Percentiles rank a stretch among this genome's conserved stretches.
Conservation (phyloP, 371 early-diverging fungal species). For the Mucor piriformis region DNA sequence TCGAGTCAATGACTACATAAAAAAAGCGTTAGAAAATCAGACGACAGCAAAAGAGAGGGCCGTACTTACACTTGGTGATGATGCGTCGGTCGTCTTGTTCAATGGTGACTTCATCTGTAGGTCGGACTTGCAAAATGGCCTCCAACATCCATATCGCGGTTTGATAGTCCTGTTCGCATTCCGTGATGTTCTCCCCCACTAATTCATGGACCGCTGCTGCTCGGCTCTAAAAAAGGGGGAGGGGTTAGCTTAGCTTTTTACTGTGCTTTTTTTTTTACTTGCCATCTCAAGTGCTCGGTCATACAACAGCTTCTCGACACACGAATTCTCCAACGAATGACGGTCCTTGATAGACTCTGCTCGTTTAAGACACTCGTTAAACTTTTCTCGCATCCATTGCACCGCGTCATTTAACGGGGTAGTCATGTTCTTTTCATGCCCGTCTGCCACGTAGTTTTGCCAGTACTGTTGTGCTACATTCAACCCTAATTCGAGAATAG, state of each 20-base stretch:
- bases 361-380: conserved; percentile 84
- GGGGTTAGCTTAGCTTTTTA: no score
- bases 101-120: conserved; percentile 55
- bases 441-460: conserved; percentile 39
- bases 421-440: conserved; percentile 31
- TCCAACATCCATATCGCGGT: conserved; percentile 79
- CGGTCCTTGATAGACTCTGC: conserved; percentile 55
- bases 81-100: conserved; percentile 58
- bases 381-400: conserved; percentile 87
- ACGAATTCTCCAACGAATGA: conserved; percentile 24
- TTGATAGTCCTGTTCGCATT: conserved; percentile 77
- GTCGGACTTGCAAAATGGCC: conserved; percentile 65
- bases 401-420: conserved; percentile 63
- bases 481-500: conserved; percentile 75
- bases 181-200: conserved; percentile 58
- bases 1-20: conserved; percentile 49
- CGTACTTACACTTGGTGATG: conserved; percentile 60
- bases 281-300: conserved; percentile 52
- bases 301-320: conserved; percentile 71
- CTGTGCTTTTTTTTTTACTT: background rate
- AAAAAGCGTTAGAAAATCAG: background rate
- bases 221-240: conserved; percentile 19
- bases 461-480: conserved; percentile 75
- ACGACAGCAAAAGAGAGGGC: background rate
- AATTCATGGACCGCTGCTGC: conserved; percentile 34